Evolutionary conservation across 2,329 filamentous ascomycete genomes (phyloP), one percentile per base, ranked within the genome.

Genomic region (Phoma herbarum): DNA sequence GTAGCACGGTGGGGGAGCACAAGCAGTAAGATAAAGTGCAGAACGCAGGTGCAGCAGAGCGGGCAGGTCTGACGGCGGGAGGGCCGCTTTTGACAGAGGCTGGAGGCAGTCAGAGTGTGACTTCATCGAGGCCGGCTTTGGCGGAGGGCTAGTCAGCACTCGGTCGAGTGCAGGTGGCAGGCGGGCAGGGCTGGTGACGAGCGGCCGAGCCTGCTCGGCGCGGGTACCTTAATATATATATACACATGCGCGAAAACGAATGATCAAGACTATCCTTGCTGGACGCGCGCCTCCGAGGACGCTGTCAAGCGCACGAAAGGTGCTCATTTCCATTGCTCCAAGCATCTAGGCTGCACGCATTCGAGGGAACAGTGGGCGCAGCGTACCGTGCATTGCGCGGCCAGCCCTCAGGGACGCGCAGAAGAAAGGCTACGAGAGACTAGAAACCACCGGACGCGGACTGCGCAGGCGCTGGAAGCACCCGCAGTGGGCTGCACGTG

Each of bases 151-250:
- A 46, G 53, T 28, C 10, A 47, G 44, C 44, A 43, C 39, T 29
- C 12, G 47, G 47, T 16, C 41, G 42, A 18, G 29, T 29, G 41
- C 68, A 70, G 66, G 65, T 64, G 46, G 64, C 61, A 57, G 60
- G 59, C 60, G 51, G 59, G 54, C 59, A 54, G 63, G 60, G 63
- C 63, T 64, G 56, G 64, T 53, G 60, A 64, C 37, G 26, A 16
- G 5, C 20, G 43, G 44, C 44, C 55, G 45, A 54, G 37, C 12
- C 56, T 51, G 59, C 50, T n/a, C n/a, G n/a, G n/a, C 48, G 39
- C 57, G 63, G 68, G 66, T 70, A 70, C 65, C 62, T 72, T 71
- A 64, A 67, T 71, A 61, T 46, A 66, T 59, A 44, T 37, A n/a
- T n/a, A n/a, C n/a, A n/a, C n/a, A n/a, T n/a, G n/a, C 22, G 18